Evolutionary conservation across 108 stramenopile genomes (phyloP).

Genomic region (Skeletonema menzelii): DNA sequence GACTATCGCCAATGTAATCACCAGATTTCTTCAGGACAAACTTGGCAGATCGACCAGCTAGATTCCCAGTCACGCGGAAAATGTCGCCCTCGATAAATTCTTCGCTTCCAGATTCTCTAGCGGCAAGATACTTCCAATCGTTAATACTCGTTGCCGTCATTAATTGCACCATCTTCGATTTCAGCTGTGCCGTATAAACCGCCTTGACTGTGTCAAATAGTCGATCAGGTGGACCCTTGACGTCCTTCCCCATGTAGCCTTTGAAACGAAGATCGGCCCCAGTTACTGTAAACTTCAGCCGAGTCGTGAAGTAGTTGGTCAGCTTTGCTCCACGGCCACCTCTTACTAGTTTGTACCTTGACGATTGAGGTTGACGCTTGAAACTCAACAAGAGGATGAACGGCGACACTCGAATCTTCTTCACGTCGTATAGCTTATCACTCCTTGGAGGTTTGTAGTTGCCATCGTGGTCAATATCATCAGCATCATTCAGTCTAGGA

Average conservation of each 20-base stretch:
- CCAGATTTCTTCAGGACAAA: constrained; percentile 69
- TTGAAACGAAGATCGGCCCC: constrained; percentile 78
- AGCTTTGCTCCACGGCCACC: constrained; percentile 64
- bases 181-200: constrained; percentile 76
- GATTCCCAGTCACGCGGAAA: constrained; percentile 78
- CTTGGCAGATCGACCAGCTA: constrained; percentile 76
- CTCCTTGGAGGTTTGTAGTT: constrained; percentile 70
- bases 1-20: constrained; percentile 67
- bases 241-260: constrained; percentile 63
- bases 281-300: constrained; percentile 78
- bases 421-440: constrained; percentile 72
- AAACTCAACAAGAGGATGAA: constrained; percentile 75
- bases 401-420: constrained; percentile 71
- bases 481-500: constrained; percentile 35
- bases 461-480: constrained; percentile 41
- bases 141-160: constrained; percentile 82
- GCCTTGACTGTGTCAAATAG: constrained; percentile 73
- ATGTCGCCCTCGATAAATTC: constrained; percentile 87
- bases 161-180: constrained; percentile 75
- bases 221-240: constrained; percentile 83
- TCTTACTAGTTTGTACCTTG: constrained; percentile 58
- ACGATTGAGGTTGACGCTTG: constrained; percentile 70
- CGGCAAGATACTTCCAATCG: constrained; percentile 84
- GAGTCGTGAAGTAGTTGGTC: constrained; percentile 78
- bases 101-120: constrained; percentile 79